Percentiles rank a stretch among this genome's conserved stretches.
phyloP scores from a whole-genome alignment of 371 early-diverging fungal species.

The Mortierella sp. region DNA sequence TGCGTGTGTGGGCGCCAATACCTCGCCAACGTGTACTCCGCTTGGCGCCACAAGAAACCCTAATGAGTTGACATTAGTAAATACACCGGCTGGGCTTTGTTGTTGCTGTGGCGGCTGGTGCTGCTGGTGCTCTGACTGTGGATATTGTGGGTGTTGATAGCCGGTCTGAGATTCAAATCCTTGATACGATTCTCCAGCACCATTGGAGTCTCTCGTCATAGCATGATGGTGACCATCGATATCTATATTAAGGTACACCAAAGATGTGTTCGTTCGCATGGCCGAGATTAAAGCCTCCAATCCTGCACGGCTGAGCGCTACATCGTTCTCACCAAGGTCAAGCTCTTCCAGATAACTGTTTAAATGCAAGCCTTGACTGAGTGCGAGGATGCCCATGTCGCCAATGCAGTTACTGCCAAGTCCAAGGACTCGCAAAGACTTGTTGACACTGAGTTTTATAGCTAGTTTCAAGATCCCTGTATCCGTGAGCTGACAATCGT shows the following conservation, averaged over 20 bases:
- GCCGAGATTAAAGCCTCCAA: slow-evolving; percentile 36
- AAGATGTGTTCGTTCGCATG: slow-evolving; percentile 36
- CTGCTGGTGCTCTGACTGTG: not conserved
- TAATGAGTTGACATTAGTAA: slow-evolving; percentile 2
- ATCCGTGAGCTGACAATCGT: slow-evolving; percentile 54
- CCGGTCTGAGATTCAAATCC: slow-evolving; percentile 4
- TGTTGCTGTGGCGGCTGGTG: slow-evolving; percentile 10
- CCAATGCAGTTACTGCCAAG: slow-evolving; percentile 47
- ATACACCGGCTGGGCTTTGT: not conserved
- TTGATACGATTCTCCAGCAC: not conserved
- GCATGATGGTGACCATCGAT: slow-evolving; percentile 28
- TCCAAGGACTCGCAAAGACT: slow-evolving; percentile 32
- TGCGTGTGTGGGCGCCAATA: slow-evolving; percentile 43
- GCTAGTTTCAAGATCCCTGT: slow-evolving; percentile 40
- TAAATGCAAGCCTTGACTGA: slow-evolving; percentile 35
- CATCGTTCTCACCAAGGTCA: slow-evolving; percentile 45
- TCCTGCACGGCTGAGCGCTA: slow-evolving; percentile 31
- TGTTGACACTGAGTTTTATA: slow-evolving; percentile 48
- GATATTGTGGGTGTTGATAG: not conserved
- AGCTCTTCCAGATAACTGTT: slow-evolving; percentile 47
- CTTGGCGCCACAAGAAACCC: not conserved
- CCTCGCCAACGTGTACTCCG: slow-evolving; percentile 29
- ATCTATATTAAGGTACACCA: slow-evolving; percentile 31
- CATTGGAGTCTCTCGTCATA: not conserved
- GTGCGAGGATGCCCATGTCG: slow-evolving; percentile 33